Evolutionary conservation across 2,329 filamentous ascomycete genomes (phyloP), one percentile per base, ranked within the genome.

Genomic region (Cercospora sesami): DNA sequence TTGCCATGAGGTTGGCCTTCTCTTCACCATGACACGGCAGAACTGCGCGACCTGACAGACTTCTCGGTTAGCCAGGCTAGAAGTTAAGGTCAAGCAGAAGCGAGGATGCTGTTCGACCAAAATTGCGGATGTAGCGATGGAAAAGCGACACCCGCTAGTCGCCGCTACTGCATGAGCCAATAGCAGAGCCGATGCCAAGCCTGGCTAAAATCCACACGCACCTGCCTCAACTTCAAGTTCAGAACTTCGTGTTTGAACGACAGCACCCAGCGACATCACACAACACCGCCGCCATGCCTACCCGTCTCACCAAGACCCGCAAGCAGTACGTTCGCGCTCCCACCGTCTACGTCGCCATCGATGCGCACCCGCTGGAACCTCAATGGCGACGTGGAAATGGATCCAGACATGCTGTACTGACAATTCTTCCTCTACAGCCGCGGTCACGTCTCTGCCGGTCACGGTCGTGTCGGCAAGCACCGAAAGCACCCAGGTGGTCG

Each of bases 401-500:
- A 33, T 26, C 12, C 4, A n/a, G 23, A 28, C 39, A 48, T 42
- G 30, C 7, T 59, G 28, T 45, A 59, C 62, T 64, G 53, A 64
- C 36, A 26, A 53, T 31, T 62, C 28, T 33, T 58, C 33, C 18
- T 57, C 60, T 16, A 63, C 55, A 93, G 91, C 87, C 93, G 94
- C 87, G 94, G 94, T 85, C 93, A 99, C 87, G 95, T 99, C 83
- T 96, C 92, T 81, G 93, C 93, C 88, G 95, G 95, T 88, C 90
- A 98, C 85, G 94, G 95, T 87, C 94, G 94, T 89, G 85, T 98
- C 82, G 95, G 95, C 84, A 98, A 98, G 91, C 94, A 97, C 91
- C 88, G 95, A 82, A 98, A 99, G 82, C 87, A 89, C 79, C 89
- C 89, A 80, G 88, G 89, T 88, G 89, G 87, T 87, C 88, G 88